These are phyloP conservation scores for Penicillium sp. DNA, from an alignment of 2,329 filamentous ascomycete species.

Conservation along the genomic window DNA sequence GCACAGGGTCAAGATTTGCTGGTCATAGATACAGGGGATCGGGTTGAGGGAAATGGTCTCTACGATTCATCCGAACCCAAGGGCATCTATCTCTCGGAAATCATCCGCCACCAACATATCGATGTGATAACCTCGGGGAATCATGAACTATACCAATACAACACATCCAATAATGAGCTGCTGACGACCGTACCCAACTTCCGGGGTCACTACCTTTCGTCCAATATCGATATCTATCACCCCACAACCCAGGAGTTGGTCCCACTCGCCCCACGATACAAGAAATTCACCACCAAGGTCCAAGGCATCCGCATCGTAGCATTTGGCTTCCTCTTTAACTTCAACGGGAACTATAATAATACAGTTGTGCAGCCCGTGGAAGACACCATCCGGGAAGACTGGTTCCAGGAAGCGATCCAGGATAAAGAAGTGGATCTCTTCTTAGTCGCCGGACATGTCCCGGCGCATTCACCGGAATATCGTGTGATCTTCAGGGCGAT, in stretches of 20 bases:
- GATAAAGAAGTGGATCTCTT: conserved; percentile 81
- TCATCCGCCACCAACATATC: conserved; percentile 77
- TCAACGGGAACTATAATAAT: conserved; percentile 87
- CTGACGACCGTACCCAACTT: conserved; percentile 81
- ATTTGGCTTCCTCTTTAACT: conserved; percentile 95
- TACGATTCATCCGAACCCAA: conserved; percentile 89
- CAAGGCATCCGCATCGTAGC: conserved; percentile 80
- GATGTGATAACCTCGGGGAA: conserved; percentile 88
- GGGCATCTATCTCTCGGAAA: conserved; percentile 84
- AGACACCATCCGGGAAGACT: conserved; percentile 76
- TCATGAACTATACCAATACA: conserved; percentile 86
- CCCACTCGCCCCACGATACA: conserved; percentile 78
- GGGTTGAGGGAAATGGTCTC: conserved; percentile 90
- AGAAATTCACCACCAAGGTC: conserved; percentile 89
- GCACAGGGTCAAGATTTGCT: conserved; percentile 77
- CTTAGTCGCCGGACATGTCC: conserved; percentile 81
- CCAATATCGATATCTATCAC: conserved; percentile 86
- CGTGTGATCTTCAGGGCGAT: conserved; percentile 76
- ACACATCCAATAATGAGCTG: conserved; percentile 77
- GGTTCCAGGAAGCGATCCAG: conserved; percentile 85
- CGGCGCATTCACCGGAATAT: conserved; percentile 78
- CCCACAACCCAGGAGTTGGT: conserved; percentile 68
- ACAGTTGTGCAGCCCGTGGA: conserved; percentile 79
- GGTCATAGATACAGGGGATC: conserved; percentile 93
- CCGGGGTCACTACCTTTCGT: conserved; percentile 77